A percentile compares a stretch with the other conserved stretches of the same genome.
These are phyloP conservation scores for Dothistroma septosporum DNA, from an alignment of 2,329 filamentous ascomycete species.

Conservation along the genomic window DNA sequence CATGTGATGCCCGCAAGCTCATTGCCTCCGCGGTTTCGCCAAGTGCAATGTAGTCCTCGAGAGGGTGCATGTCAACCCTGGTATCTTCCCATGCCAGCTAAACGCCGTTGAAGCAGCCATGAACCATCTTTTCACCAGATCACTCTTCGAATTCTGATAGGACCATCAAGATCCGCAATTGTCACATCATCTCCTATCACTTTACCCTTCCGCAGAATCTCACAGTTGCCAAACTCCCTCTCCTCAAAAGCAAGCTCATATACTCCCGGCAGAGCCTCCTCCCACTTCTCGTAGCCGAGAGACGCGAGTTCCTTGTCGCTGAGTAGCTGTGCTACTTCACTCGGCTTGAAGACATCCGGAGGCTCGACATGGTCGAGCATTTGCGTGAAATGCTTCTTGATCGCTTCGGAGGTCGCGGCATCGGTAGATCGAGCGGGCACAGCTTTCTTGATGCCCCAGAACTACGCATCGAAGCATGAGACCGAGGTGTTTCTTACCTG, in stretches of 20 bases:
- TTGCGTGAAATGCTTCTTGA: conserved; percentile 26
- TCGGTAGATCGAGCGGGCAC: conserved; percentile 23
- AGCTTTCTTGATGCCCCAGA: conserved; percentile 15
- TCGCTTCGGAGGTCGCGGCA: conserved; percentile 25
- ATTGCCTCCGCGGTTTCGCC: too few relatives aligned
- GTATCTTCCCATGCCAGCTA: neutral
- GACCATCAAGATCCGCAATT: conserved; percentile 42
- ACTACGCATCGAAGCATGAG: neutral
- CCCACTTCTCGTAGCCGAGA: conserved; percentile 40
- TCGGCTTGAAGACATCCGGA: conserved; percentile 51
- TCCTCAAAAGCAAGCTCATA: conserved; percentile 45
- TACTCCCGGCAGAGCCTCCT: conserved; percentile 45
- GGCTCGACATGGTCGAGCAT: conserved; percentile 32
- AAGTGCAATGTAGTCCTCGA: neutral
- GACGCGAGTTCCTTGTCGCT: conserved; percentile 38
- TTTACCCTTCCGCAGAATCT: conserved; percentile 47
- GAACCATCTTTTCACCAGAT: conserved; percentile 6
- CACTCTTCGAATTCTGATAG: conserved; percentile 40
- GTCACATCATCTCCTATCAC: conserved; percentile 36
- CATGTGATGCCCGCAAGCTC: too few relatives aligned
- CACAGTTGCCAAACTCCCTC: conserved; percentile 43
- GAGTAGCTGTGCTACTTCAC: conserved; percentile 46
- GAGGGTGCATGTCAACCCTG: neutral
- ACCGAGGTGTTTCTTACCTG: neutral
- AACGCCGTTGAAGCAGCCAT: neutral